Evolutionary conservation across 2,329 filamentous ascomycete species (phyloP).

Genomic region (Aureobasidium lini): DNA sequence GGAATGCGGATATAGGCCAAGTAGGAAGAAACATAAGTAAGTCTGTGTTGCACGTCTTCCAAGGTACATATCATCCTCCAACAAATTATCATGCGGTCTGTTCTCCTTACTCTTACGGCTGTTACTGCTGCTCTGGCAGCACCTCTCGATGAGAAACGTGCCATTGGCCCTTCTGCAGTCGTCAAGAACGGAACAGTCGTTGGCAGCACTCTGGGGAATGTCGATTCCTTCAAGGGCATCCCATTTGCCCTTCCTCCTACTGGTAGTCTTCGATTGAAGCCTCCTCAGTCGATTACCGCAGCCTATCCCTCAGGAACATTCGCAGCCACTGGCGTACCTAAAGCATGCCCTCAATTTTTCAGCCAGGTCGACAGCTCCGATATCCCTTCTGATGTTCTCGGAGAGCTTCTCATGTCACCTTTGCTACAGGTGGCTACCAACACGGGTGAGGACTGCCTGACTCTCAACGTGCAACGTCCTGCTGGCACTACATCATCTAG

Average conservation of each 20-base stretch:
- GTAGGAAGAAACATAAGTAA: background rate
- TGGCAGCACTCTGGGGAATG: conserved; percentile 37
- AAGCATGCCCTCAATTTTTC: conserved; percentile 66
- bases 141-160: conserved; percentile 13
- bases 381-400: conserved; percentile 31
- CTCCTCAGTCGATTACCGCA: conserved; percentile 54
- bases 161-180: conserved; percentile 43
- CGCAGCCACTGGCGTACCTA: conserved; percentile 50
- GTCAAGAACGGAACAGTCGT: conserved; percentile 52
- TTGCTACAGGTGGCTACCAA: conserved; percentile 31
- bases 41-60: background rate
- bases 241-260: conserved; percentile 66
- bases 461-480: conserved; percentile 36
- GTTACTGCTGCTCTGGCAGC: conserved; percentile 13
- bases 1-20: background rate
- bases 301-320: conserved; percentile 48
- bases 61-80: background rate
- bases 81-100: conserved; percentile 5
- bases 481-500: conserved; percentile 28
- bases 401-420: conserved; percentile 32
- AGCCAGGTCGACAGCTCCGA: conserved; percentile 41
- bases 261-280: conserved; percentile 59
- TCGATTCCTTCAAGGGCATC: conserved; percentile 68
- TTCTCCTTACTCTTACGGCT: conserved; percentile 5
- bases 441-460: conserved; percentile 38